Evolutionary conservation across 2,329 filamentous ascomycete species (phyloP), one percentile per base, ranked within the genome.

Genomic region (Trichoderma oligosporum): DNA sequence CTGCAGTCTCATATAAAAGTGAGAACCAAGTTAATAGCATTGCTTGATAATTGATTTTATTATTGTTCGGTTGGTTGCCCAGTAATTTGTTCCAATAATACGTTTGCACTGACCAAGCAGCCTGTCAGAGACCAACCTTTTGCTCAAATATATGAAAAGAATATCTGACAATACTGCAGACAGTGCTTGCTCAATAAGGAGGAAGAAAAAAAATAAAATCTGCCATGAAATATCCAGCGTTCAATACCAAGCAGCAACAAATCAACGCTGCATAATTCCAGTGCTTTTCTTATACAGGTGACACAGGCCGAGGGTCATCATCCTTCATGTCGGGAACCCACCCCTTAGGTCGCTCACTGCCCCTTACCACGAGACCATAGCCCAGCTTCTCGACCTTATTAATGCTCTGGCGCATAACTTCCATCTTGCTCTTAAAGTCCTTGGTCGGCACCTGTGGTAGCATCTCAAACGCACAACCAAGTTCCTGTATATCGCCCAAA

Each of bases 311-410:
- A 1, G 62, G 66, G 6, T 62, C 66, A 31, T 74, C 71, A 12
- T 59, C 72, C 62, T 70, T 72, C 68, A 89, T 72, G 68, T 96
- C 92, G 4, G 92, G 93, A 68, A 94, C 82, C 93, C 93, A 97
- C 0, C 93, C 93, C 68, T 88, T 89, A 0, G 93, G 93, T 61
- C 91, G 78, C 77, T 99, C 94, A 52, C 87, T 89, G 0, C 93
- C 93, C 52, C 94, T 80, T 20, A 99, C 89, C 27, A 87, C 84
- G 63, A 97, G 83, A 4, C 91, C 91, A 71, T 97, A 99, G 27
- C 91, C 85, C 22, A 93, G 83, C 63, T 84, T 86, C 79, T 99
- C 94, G 9, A 99, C 94, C 79, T 99, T 99, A 68, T 88, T 86
- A 24, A 99, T 91, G 70, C 91, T 95, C 68, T 83, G 83, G 66